Conservation (phyloP, 208 protist genomes). For the Crithidia bombi region DNA sequence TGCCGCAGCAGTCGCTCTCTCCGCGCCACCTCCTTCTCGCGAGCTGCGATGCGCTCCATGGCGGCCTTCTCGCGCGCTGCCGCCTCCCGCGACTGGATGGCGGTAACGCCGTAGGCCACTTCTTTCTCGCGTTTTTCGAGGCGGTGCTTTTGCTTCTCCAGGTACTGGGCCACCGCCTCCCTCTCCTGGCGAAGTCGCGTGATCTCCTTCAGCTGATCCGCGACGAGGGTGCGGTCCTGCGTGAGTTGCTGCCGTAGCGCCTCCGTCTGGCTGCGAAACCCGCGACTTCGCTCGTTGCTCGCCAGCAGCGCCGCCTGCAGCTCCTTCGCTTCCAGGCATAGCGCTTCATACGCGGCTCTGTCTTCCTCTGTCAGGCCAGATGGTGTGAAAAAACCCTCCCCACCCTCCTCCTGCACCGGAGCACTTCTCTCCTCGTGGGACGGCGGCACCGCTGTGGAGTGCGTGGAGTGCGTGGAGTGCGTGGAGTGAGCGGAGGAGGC, state of each 20-base stretch:
- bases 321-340: slow-evolving; percentile 42
- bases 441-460: slow-evolving; percentile 4
- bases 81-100: slow-evolving; percentile 56
- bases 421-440: not conserved
- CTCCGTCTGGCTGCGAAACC: slow-evolving; percentile 31
- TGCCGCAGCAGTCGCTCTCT: slow-evolving; percentile 44
- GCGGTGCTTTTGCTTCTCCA: slow-evolving; percentile 24
- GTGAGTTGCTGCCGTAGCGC: slow-evolving; percentile 55
- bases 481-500: slow-evolving; percentile 14
- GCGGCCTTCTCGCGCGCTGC: slow-evolving; percentile 38
- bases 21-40: slow-evolving; percentile 43
- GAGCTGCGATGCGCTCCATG: slow-evolving; percentile 43
- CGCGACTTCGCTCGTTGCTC: slow-evolving; percentile 48
- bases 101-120: slow-evolving; percentile 60
- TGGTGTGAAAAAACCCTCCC: slow-evolving; percentile 37
- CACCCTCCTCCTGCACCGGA: not conserved
- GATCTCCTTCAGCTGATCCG: slow-evolving; percentile 63
- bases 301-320: slow-evolving; percentile 57
- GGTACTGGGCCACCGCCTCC: slow-evolving; percentile 32
- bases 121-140: slow-evolving; percentile 77
- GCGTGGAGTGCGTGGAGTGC: too few species aligned
- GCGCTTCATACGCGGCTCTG: slow-evolving; percentile 35
- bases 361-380: slow-evolving; percentile 24
- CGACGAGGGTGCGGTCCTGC: slow-evolving; percentile 66
- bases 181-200: slow-evolving; percentile 41